These are phyloP conservation scores for Colletotrichum kahawae DNA, from an alignment of 2,329 filamentous ascomycete species.

Conservation along the genomic window DNA sequence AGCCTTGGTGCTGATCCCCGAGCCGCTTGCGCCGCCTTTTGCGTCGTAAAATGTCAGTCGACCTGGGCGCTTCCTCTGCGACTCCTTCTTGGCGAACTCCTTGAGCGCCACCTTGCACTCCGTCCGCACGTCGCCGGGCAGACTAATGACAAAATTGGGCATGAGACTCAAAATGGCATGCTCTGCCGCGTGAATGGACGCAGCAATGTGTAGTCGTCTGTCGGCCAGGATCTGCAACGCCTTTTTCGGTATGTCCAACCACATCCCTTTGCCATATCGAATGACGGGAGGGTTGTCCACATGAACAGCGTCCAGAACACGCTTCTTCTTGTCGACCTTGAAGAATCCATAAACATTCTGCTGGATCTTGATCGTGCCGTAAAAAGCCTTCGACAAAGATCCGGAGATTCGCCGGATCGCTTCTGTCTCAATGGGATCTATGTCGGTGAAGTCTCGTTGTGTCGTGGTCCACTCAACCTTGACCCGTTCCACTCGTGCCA, in stretches of 20 bases:
- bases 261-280: constrained; percentile 86
- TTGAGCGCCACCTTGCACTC: constrained; percentile 92
- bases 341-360: constrained; percentile 96
- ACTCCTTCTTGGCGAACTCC: constrained; percentile 78
- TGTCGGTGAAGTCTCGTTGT: constrained; percentile 91
- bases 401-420: constrained; percentile 74
- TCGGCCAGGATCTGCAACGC: constrained; percentile 81
- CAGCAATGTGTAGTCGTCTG: constrained; percentile 79
- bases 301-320: constrained; percentile 88
- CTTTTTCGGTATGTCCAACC: constrained; percentile 85
- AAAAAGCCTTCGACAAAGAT: constrained; percentile 76
- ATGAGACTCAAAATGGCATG: constrained; percentile 87
- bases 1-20: constrained; percentile 88
- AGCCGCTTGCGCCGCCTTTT: constrained; percentile 83
- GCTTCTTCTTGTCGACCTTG: constrained; percentile 86
- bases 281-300: constrained; percentile 94
- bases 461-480: constrained; percentile 94
- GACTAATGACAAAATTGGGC: constrained; percentile 88
- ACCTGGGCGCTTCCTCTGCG: constrained; percentile 80
- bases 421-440: constrained; percentile 92
- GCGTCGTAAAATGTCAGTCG: constrained; percentile 94
- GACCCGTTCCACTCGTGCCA: constrained; percentile 87
- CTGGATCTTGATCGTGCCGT: constrained; percentile 83
- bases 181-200: constrained; percentile 92
- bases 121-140: constrained; percentile 90